Conservation (phyloP, 441 rosid genomes). For the Francoa sonchifolia region DNA sequence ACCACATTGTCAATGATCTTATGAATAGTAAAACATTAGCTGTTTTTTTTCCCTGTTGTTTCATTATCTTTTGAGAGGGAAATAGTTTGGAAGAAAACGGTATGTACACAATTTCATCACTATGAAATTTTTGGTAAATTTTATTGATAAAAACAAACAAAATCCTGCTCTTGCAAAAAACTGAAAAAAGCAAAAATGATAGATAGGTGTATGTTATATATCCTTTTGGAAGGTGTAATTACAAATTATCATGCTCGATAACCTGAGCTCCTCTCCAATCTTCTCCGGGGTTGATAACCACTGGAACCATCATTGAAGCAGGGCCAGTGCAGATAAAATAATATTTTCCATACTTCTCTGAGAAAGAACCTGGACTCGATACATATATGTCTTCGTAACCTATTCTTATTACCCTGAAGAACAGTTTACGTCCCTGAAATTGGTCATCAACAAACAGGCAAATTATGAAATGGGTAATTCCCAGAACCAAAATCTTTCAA, state of each 20-base stretch:
- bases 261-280: constrained; percentile 83
- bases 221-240: constrained; percentile 18
- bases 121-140: no score
- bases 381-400: constrained; percentile 74
- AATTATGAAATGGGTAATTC: not conserved
- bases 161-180: no score
- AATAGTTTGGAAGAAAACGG: not conserved
- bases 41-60: constrained; percentile 1
- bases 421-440: constrained; percentile 63
- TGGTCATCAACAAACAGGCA: not conserved
- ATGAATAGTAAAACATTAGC: constrained; percentile 2
- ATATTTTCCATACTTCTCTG: constrained; percentile 53
- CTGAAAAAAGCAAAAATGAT: no score
- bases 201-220: no score
- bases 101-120: constrained; percentile 1
- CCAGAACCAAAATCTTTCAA: not conserved
- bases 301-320: constrained; percentile 61
- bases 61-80: constrained; percentile 4
- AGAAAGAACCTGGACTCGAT: constrained; percentile 54
- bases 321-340: constrained; percentile 81
- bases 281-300: constrained; percentile 45
- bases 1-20: constrained; percentile 35
- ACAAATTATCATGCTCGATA: constrained; percentile 87
- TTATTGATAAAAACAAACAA: no score
- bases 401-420: constrained; percentile 65